phyloP scores from a whole-genome alignment of 2,329 filamentous ascomycete genomes.

The Xylariomycetidae sp. region DNA sequence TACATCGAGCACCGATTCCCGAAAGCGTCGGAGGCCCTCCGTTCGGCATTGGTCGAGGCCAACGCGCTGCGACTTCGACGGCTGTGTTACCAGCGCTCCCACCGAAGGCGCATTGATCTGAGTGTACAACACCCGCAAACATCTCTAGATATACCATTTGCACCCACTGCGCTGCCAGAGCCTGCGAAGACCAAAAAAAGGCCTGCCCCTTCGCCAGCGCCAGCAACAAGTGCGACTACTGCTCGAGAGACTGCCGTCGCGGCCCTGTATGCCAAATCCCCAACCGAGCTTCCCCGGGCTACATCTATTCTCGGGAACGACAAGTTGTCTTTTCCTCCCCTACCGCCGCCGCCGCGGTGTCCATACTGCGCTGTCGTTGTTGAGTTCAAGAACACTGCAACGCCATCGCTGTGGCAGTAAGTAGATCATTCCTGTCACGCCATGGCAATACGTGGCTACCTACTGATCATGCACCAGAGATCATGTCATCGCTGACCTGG shows the following conservation, averaged over 20 bases:
- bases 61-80: constrained; percentile 9
- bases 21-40: constrained; percentile 2
- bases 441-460: not conserved
- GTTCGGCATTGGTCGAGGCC: constrained; percentile 4
- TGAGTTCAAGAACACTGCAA: constrained; percentile 1
- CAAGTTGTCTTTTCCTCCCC: constrained; percentile 5
- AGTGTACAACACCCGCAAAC: not conserved
- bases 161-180: not conserved
- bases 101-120: constrained; percentile 3
- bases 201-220: not conserved
- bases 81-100: constrained; percentile 6
- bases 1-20: constrained; percentile 5
- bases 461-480: constrained; percentile 1
- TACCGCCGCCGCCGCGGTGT: constrained; percentile 1
- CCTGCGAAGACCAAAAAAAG: not conserved
- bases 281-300: constrained; percentile 1
- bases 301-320: constrained; percentile 4
- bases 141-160: not conserved
- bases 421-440: constrained; percentile 1
- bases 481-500: constrained; percentile 6
- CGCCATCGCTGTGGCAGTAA: constrained; percentile 4
- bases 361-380: constrained; percentile 6
- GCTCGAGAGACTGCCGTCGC: constrained; percentile 4
- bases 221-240: constrained; percentile 2
- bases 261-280: constrained; percentile 2